Evolutionary conservation across 2,329 filamentous ascomycete species (phyloP).

Genomic region (Diaporthe amygdali): DNA sequence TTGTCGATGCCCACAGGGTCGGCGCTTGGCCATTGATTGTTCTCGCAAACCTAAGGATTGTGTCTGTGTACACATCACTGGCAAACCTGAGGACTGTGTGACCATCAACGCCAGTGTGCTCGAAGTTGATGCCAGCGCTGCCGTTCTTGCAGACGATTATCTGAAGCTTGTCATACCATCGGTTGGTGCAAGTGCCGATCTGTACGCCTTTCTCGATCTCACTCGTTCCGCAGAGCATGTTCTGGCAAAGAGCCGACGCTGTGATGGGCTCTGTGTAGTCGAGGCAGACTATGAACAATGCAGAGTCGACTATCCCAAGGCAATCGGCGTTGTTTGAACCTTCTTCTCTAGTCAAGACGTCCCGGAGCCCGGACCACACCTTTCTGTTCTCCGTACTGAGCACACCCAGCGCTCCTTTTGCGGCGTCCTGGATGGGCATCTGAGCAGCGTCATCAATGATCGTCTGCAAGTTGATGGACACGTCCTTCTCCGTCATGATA

Average conservation of each 20-base stretch:
- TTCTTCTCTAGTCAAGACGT: conserved; percentile 83
- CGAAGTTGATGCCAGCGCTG: conserved; percentile 98
- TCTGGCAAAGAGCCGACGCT: conserved; percentile 87
- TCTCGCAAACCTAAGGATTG: conserved; percentile 91
- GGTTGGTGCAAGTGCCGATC: conserved; percentile 95
- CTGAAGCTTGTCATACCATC: conserved; percentile 99
- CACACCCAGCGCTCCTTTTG: conserved; percentile 92
- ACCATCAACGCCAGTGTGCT: conserved; percentile 96
- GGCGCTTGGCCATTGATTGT: conserved; percentile 95
- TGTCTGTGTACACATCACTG: conserved; percentile 96
- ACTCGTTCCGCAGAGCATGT: conserved; percentile 97
- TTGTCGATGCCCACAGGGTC: conserved; percentile 87
- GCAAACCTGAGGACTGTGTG: conserved; percentile 97
- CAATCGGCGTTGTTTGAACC: conserved; percentile 96
- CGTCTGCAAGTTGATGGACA: conserved; percentile 88
- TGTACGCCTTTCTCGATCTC: conserved; percentile 92
- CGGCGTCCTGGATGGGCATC: conserved; percentile 89
- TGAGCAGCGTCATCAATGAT: conserved; percentile 91
- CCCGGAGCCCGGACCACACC: conserved; percentile 89
- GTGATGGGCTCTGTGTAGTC: conserved; percentile 88
- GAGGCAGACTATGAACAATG: conserved; percentile 88
- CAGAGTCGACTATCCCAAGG: conserved; percentile 92
- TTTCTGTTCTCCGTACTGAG: conserved; percentile 96
- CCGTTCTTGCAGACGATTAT: conserved; percentile 99
- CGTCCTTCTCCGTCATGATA: conserved; percentile 96